Percentiles rank a stretch among this genome's conserved stretches.
phyloP scores from a whole-genome alignment of 2,329 filamentous ascomycete species.

The Penicillium sp. region DNA sequence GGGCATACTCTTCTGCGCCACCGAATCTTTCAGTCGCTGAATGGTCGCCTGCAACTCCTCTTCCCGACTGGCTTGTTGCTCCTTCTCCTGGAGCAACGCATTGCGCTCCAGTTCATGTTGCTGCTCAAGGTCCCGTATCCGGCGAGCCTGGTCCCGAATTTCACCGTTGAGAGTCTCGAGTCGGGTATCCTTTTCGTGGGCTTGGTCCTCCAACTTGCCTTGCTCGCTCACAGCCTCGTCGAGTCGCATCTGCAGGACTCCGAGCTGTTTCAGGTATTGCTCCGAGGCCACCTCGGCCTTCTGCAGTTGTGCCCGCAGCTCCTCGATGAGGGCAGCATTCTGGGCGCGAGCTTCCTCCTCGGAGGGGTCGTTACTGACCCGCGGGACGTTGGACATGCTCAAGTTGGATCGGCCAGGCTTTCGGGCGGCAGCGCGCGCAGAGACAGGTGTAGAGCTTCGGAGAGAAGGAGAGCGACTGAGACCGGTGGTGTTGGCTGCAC shows the following conservation, averaged over 20 bases:
- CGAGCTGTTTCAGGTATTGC: constrained; percentile 74
- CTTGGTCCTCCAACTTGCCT: constrained; percentile 75
- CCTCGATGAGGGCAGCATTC: constrained; percentile 70
- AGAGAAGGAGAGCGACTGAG: constrained; percentile 60
- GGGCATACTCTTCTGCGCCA: constrained; percentile 65
- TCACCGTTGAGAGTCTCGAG: constrained; percentile 76
- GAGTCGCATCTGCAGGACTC: constrained; percentile 76
- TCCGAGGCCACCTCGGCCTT: constrained; percentile 73
- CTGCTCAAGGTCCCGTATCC: constrained; percentile 84
- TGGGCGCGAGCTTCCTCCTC: constrained; percentile 74
- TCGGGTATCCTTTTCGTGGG: constrained; percentile 79
- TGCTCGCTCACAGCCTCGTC: constrained; percentile 83
- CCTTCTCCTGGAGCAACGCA: constrained; percentile 83
- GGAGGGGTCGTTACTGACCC: constrained; percentile 44
- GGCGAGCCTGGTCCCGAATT: constrained; percentile 73
- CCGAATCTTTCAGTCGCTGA: constrained; percentile 81
- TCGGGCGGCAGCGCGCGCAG: constrained; percentile 64
- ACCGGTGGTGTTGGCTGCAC: constrained; percentile 40
- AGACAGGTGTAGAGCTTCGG: constrained; percentile 53
- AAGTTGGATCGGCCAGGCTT: constrained; percentile 46
- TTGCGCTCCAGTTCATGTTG: constrained; percentile 88
- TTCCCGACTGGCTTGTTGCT: constrained; percentile 74
- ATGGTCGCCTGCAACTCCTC: constrained; percentile 89
- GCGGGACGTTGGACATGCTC: constrained; percentile 41
- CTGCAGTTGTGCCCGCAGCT: constrained; percentile 74